Percentiles rank a stretch among this genome's conserved stretches.
Conservation (phyloP, 2,329 filamentous ascomycete genomes). For the Pseudogymnoascus verrucosus region DNA sequence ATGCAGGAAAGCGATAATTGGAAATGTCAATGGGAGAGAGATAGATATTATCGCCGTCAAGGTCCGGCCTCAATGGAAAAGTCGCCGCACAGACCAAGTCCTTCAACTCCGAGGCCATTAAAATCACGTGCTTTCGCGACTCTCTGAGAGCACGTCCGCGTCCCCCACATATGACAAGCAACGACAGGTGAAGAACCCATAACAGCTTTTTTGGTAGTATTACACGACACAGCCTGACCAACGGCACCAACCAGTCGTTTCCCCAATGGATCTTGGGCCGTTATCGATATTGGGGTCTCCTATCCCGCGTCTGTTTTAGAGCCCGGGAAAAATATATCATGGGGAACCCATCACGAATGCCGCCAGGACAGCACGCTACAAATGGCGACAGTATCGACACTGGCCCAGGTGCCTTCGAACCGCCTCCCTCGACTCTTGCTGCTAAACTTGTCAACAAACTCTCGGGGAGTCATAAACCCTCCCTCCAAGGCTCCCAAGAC, state of each 20-base stretch:
- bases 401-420: slow-evolving; percentile 14
- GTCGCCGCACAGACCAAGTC: slow-evolving; percentile 1
- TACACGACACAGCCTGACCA: background rate
- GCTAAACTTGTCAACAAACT: slow-evolving; percentile 81
- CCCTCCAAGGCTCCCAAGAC: slow-evolving; percentile 57
- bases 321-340: background rate
- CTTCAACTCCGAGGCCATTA: background rate
- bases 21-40: background rate
- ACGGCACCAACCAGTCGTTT: background rate
- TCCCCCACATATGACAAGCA: background rate
- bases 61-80: background rate
- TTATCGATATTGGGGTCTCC: background rate
- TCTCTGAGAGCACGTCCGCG: background rate
- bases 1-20: background rate
- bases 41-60: background rate
- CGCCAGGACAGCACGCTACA: background rate
- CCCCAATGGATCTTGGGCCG: background rate
- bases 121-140: slow-evolving; percentile 5
- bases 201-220: background rate
- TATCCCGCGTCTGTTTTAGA: background rate
- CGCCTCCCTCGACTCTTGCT: slow-evolving; percentile 73
- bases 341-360: background rate
- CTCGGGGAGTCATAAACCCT: slow-evolving; percentile 53
- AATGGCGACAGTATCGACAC: slow-evolving; percentile 4
- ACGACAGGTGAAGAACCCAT: background rate